Conservation (phyloP, 495 filamentous ascomycete genomes). For the Choiromyces venosus region DNA sequence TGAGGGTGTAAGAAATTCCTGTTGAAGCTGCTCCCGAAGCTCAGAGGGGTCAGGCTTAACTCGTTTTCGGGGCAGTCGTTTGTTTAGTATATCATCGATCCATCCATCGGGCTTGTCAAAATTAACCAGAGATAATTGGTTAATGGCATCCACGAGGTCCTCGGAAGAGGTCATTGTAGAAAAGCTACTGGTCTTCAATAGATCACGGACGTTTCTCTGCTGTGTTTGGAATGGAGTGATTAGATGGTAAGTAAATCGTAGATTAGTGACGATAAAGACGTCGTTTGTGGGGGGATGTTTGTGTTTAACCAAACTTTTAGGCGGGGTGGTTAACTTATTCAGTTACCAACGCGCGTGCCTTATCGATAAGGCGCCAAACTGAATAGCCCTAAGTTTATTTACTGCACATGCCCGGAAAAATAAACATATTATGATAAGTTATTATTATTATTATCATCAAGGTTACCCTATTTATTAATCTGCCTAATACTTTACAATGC, state of each 20-base stretch:
- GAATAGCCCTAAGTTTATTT: background rate
- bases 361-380: background rate
- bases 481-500: background rate
- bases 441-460: too few species aligned
- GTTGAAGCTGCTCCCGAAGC: constrained; percentile 64
- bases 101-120: constrained; percentile 34
- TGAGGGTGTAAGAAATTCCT: constrained; percentile 71
- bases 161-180: constrained; percentile 17
- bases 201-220: background rate
- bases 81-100: constrained; percentile 57
- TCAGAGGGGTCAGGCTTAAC: constrained; percentile 52
- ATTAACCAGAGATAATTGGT: constrained; percentile 16
- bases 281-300: background rate
- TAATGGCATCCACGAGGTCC: constrained; percentile 20
- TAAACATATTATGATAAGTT: too few species aligned
- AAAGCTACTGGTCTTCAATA: background rate
- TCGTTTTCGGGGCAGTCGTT: constrained; percentile 55
- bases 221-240: background rate
- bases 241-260: background rate
- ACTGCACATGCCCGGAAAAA: background rate
- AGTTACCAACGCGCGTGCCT: background rate
- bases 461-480: background rate
- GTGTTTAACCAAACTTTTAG: background rate
- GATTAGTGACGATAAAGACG: background rate
- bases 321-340: background rate